phyloP scores from a whole-genome alignment of 805 yeast genomes.

The Suhomyces xylopsoci region DNA sequence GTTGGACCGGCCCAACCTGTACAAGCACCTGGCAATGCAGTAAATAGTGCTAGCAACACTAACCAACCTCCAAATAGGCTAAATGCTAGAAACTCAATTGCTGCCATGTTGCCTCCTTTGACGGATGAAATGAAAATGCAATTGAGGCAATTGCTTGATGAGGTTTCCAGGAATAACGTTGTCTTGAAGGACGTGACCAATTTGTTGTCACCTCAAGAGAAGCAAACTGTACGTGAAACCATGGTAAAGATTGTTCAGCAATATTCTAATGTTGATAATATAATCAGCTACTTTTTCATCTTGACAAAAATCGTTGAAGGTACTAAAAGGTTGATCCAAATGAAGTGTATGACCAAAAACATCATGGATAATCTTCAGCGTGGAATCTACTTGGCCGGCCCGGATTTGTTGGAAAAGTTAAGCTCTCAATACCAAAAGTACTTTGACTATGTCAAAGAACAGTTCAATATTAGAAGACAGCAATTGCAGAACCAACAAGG shows the following conservation, averaged over 20 bases:
- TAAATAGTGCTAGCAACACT: not conserved
- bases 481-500: constrained; percentile 34
- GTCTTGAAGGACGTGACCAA: constrained; percentile 64
- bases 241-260: constrained; percentile 56
- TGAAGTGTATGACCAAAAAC: constrained; percentile 74
- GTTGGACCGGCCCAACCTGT: not conserved
- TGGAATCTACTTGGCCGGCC: constrained; percentile 67
- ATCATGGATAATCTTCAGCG: constrained; percentile 67
- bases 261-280: constrained; percentile 66
- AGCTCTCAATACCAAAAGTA: constrained; percentile 71
- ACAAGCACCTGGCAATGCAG: not conserved
- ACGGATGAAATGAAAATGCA: constrained; percentile 62
- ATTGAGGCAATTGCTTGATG: constrained; percentile 63
- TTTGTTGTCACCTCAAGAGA: constrained; percentile 60
- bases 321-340: constrained; percentile 71
- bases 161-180: constrained; percentile 64
- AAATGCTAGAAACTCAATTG: constrained; percentile 4
- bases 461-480: constrained; percentile 39
- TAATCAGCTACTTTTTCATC: constrained; percentile 74
- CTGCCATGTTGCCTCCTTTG: constrained; percentile 30
- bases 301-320: constrained; percentile 73
- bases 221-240: constrained; percentile 54
- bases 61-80: not conserved
- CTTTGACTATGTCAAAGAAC: constrained; percentile 71
- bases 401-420: constrained; percentile 66